A percentile compares a stretch with the other conserved stretches of the same genome.
phyloP scores from a whole-genome alignment of 2,329 filamentous ascomycete species.

The Iodosphaeria phyllophila region DNA sequence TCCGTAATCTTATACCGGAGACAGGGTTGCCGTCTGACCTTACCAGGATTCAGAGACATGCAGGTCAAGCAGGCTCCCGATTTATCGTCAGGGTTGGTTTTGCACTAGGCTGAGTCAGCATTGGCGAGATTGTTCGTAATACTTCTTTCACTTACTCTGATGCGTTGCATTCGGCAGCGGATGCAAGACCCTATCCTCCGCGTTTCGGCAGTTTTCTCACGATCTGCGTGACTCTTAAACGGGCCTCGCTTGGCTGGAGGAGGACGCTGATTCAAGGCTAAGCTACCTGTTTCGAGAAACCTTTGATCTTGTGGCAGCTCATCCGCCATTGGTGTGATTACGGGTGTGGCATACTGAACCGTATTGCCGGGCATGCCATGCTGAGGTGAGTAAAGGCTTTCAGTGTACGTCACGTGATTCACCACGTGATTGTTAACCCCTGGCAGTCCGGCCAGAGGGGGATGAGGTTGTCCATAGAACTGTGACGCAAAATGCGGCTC shows the following conservation, averaged over 20 bases:
- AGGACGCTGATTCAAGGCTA: slow-evolving; percentile 17
- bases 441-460: no score
- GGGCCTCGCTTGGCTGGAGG: slow-evolving; percentile 27
- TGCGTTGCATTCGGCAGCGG: slow-evolving; percentile 41
- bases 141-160: slow-evolving; percentile 40
- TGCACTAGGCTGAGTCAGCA: slow-evolving; percentile 22
- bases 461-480: no score
- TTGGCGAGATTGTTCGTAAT: slow-evolving; percentile 1
- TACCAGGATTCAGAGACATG: slow-evolving; percentile 28
- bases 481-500: slow-evolving; percentile 7
- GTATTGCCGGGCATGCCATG: no score
- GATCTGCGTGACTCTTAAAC: slow-evolving; percentile 31
- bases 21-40: slow-evolving; percentile 34
- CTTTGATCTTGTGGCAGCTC: no score
- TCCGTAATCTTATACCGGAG: slow-evolving; percentile 42
- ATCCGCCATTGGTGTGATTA: no score
- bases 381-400: slow-evolving; percentile 1
- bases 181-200: slow-evolving; percentile 40
- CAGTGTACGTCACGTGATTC: slow-evolving; percentile 6
- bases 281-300: no score
- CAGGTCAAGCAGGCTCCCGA: slow-evolving; percentile 32
- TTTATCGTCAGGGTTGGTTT: slow-evolving; percentile 26
- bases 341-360: no score
- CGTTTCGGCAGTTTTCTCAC: slow-evolving; percentile 35
- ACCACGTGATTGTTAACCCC: slow-evolving; percentile 6